phyloP scores from a whole-genome alignment of 495 filamentous ascomycete genomes.

The Trichocladium antarcticum region DNA sequence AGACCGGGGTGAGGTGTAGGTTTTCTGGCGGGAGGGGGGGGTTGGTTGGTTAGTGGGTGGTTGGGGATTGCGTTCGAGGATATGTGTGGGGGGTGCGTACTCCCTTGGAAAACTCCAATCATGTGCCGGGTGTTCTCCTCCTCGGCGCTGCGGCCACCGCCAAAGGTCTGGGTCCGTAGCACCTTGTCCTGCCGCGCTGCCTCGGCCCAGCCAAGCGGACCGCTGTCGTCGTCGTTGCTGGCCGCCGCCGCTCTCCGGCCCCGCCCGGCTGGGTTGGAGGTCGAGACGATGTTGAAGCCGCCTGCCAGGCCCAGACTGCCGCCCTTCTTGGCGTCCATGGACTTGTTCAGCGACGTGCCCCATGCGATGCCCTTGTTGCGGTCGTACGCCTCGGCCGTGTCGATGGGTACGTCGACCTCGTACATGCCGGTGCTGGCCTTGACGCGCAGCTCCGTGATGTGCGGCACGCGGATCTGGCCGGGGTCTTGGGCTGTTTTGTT shows the following conservation, averaged over 20 bases:
- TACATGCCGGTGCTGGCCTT: constrained; percentile 37
- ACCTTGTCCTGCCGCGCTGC: constrained; percentile 36
- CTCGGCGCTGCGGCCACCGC: constrained; percentile 27
- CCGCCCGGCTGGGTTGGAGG: constrained; percentile 8
- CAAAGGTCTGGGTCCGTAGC: constrained; percentile 34
- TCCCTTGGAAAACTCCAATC: constrained; percentile 41
- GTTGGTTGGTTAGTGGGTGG: neutral
- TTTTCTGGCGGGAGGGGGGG: constrained; percentile 24
- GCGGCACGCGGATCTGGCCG: constrained; percentile 19
- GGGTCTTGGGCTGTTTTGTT: constrained; percentile 29
- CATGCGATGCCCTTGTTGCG: constrained; percentile 37
- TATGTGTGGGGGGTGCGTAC: constrained; percentile 17
- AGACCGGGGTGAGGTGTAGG: constrained; percentile 39
- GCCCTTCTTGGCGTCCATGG: constrained; percentile 35
- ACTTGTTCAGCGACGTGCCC: constrained; percentile 33
- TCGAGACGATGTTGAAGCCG: constrained; percentile 36
- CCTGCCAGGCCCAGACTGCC: constrained; percentile 38
- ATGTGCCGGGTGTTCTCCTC: constrained; percentile 33
- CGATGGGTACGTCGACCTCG: constrained; percentile 39
- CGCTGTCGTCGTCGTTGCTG: constrained; percentile 14
- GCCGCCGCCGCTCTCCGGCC: constrained; percentile 13
- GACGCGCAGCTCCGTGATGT: constrained; percentile 31
- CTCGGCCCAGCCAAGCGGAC: constrained; percentile 33
- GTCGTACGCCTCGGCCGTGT: constrained; percentile 35
- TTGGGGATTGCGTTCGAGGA: neutral